Base-by-base conservation (phyloP, 2,329 filamentous ascomycete species). In the Ploettnerulaceae sp. region DNA sequence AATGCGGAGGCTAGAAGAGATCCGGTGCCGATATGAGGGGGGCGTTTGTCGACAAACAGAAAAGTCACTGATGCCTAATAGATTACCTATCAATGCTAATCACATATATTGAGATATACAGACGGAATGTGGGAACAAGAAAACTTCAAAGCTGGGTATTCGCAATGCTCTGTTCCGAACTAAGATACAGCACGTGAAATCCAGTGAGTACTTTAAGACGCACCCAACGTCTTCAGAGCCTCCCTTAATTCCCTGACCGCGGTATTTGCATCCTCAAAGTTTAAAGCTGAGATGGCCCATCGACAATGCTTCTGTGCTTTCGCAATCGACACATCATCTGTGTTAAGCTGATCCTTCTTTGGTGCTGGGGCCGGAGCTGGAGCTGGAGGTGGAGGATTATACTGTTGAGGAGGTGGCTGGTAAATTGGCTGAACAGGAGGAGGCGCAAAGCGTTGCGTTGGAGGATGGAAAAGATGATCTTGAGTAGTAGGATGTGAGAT, bases 241-340 rank as follows among this genome's bases (percentile, higher is more conserved):
- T 79, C 81, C 42, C 79, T 79, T 52, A 98, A 66, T 63, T 98
- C 90, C 60, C 83, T 82, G 4, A 97, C 82, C 0, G 93, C 93
- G 0, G 93, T 98, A 1, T 83, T 75, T 1, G 95, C 86, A 64
- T 98, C 93, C 57, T 98, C 93, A 66, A 98, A 98, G 60, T 96
- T 95, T 37, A 98, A 70, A 0, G 93, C 93, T 8, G 90, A 96
- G 32, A 97, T 95, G 0, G 93, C 93, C 88, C 89, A 98, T 60
- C 89, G 89, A 2, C 91, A 90, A 69, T 97, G 93, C 64, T 97
- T 98, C 65, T 95, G 89, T 4, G 93, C 91, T 58, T 82, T 77
- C 26, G 79, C 71, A 26, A 96, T 84, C 0, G 84, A 74, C 49
- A 75, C 71, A 54, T 89, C 84, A 53, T 95, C 88, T 8, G 68